These are phyloP conservation scores for Musa beccarii DNA, from an alignment of 176 grass and related monocot genomes.

Conservation along the genomic window DNA sequence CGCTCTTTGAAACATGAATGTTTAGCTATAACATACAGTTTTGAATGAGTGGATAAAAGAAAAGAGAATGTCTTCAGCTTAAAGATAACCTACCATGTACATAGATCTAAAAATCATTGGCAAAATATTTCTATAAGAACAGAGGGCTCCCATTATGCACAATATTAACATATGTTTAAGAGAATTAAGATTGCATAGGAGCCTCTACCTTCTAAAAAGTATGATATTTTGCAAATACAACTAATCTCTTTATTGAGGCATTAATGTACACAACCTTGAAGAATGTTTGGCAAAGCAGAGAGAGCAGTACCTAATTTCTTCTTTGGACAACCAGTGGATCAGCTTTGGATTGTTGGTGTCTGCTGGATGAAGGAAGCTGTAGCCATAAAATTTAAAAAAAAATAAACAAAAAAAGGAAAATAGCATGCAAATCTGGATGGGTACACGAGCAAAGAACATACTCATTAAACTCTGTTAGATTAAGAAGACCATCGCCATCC, in stretches of 20 bases:
- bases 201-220: too few species aligned
- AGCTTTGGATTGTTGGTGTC: constrained; percentile 65
- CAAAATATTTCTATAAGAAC: too few species aligned
- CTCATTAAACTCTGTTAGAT: constrained; percentile 88
- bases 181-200: too few species aligned
- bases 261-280: background rate
- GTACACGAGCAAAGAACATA: constrained; percentile 28
- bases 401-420: constrained; percentile 15
- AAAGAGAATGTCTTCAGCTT: too few species aligned
- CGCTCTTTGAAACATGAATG: too few species aligned
- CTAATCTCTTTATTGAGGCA: background rate
- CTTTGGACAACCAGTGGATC: constrained; percentile 74
- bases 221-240: background rate
- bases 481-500: constrained; percentile 66
- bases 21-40: too few species aligned
- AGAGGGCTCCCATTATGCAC: too few species aligned
- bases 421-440: background rate
- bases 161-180: too few species aligned
- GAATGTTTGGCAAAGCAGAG: background rate
- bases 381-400: constrained; percentile 22
- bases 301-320: constrained; percentile 68
- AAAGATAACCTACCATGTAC: too few species aligned
- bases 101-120: too few species aligned
- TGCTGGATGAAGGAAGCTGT: constrained; percentile 89
- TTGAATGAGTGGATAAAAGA: too few species aligned